Evolutionary conservation across 768 basidiomycete species (phyloP), one percentile per base, ranked within the genome.

Genomic region (Agaricus sinodeliciosus): DNA sequence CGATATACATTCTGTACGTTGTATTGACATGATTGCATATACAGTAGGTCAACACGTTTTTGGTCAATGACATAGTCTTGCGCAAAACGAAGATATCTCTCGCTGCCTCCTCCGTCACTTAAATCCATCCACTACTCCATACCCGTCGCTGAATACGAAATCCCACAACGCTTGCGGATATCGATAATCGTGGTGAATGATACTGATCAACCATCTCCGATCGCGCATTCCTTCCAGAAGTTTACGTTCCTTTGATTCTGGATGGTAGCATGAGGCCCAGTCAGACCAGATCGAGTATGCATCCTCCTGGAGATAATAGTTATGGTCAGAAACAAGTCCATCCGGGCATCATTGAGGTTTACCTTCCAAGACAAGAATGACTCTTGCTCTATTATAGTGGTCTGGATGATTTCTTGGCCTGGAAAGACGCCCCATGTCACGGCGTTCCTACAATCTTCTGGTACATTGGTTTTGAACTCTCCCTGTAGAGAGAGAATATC

Each of bases 351-450:
- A 12, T 22, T 13, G 28, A 35, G 7, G 31, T 62, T 18, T 43
- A 94, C 95, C 86, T 94, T 97, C 96, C 96, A 99, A 0, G 92
- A 85, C 34, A 90, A 69, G 75, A 99, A 99, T 12, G 92, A 95
- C 63, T 93, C 87, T 46, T 81, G 81, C 63, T 97, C 96, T 34
- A 99, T 98, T 59, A 98, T 93, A 0, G 96, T 99, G 4, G 95
- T 90, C 62, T 97, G 95, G 1, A 86, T 81, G 43, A 99, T 87
- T 68, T 99, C 96, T 64, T 96, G 90, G 0, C 92, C 96, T 0
- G 94, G 91, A 67, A 99, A 99, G 5, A 98, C 86, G 51, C 94
- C 96, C 96, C 96, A 99, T 1, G 96, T 99, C 6, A 99, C 96
- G 0, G 94, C 94, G 66, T 97, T 97, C 51, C 90, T 80, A 12